These are phyloP conservation scores for Paramyrothecium sp. DNA, from an alignment of 2,329 filamentous ascomycete species.

Conservation along the genomic window DNA sequence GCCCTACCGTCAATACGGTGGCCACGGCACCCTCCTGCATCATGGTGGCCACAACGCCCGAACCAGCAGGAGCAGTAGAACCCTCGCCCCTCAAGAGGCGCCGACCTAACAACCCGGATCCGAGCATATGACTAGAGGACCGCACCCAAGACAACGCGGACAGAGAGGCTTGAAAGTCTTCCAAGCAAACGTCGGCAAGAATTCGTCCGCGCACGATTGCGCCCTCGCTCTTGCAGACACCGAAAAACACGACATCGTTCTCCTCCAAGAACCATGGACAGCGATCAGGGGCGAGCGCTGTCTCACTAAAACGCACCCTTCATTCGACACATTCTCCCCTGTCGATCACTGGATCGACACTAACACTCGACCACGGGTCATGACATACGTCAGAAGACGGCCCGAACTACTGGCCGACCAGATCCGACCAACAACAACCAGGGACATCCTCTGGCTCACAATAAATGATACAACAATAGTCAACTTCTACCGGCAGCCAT, in stretches of 20 bases:
- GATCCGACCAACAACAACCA: slow-evolving; percentile 7
- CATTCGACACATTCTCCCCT: slow-evolving; percentile 8
- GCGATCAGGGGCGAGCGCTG: slow-evolving; percentile 5
- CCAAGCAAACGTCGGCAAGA: slow-evolving; percentile 13
- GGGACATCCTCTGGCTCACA: slow-evolving; percentile 12
- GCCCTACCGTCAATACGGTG: background rate
- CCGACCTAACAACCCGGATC: background rate
- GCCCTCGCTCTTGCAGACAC: slow-evolving; percentile 12
- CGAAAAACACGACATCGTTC: slow-evolving; percentile 10
- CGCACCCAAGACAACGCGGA: background rate
- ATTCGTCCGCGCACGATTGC: slow-evolving; percentile 9
- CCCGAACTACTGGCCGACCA: slow-evolving; percentile 9
- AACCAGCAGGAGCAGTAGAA: background rate
- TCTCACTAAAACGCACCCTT: slow-evolving; percentile 11
- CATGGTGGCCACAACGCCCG: slow-evolving; percentile 8
- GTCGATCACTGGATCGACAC: slow-evolving; percentile 10
- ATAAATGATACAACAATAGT: slow-evolving; percentile 11
- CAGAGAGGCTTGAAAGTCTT: slow-evolving; percentile 6
- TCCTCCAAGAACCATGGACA: slow-evolving; percentile 14
- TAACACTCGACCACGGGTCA: slow-evolving; percentile 11
- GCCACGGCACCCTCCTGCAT: slow-evolving; percentile 5
- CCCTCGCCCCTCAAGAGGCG: slow-evolving; percentile 6
- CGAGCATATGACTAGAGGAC: slow-evolving; percentile 2
- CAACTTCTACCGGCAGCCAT: slow-evolving; percentile 13
- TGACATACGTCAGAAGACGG: slow-evolving; percentile 12